Percentiles rank a stretch among this genome's conserved stretches.
Evolutionary conservation across 768 basidiomycete genomes (phyloP).

Genomic region (Trametes punicea): DNA sequence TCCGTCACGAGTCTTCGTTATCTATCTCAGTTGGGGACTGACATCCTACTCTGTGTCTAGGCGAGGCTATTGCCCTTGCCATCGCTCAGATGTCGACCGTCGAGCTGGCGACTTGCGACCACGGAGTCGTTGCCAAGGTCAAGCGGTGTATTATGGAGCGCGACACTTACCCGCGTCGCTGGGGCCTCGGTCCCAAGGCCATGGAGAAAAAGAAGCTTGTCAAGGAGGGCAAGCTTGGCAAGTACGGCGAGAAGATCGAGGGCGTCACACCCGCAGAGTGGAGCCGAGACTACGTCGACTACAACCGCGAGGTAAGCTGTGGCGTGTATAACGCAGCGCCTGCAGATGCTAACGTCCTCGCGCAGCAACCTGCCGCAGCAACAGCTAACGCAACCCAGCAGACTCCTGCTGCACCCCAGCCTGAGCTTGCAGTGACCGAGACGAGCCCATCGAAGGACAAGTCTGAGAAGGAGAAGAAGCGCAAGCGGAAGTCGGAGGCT

Average conservation of each 20-base stretch:
- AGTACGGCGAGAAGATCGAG: conserved; percentile 86
- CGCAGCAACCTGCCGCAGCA: conserved; percentile 39
- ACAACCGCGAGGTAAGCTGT: conserved; percentile 59
- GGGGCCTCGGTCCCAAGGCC: conserved; percentile 98
- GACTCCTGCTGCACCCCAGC: conserved; percentile 15
- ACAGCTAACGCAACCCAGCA: conserved; percentile 28
- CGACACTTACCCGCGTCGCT: conserved; percentile 95
- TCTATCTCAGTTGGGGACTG: background rate
- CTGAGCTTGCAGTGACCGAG: conserved; percentile 28
- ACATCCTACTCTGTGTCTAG: conserved; percentile 33
- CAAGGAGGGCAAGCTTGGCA: conserved; percentile 96
- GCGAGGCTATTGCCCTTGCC: conserved; percentile 91
- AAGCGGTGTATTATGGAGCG: conserved; percentile 99
- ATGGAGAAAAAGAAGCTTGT: conserved; percentile 97
- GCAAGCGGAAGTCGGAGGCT: conserved; percentile 73
- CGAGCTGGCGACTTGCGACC: conserved; percentile 96
- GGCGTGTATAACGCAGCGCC: background rate
- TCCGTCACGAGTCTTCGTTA: conserved; percentile 19
- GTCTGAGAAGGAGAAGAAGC: conserved; percentile 66
- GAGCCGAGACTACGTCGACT: conserved; percentile 93
- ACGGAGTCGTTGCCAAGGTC: conserved; percentile 98
- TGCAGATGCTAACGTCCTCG: background rate
- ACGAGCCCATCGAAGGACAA: conserved; percentile 40
- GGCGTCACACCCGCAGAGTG: conserved; percentile 81
- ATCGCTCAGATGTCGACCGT: conserved; percentile 99